A percentile compares a stretch with the other conserved stretches of the same genome.
phyloP scores from a whole-genome alignment of 2,329 filamentous ascomycete genomes.

The Geosmithia putterillii region DNA sequence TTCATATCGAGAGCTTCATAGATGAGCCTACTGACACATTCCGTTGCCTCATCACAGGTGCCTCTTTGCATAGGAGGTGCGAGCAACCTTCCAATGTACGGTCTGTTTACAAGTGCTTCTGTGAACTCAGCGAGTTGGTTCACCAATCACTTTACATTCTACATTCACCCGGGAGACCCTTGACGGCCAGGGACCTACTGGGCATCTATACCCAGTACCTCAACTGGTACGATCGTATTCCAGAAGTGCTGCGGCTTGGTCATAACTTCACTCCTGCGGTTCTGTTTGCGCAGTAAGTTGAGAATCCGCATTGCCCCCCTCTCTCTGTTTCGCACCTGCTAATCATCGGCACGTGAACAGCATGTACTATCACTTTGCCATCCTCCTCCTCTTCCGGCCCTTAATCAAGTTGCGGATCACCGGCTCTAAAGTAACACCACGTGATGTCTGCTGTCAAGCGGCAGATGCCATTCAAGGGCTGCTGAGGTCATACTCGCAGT shows the following conservation, averaged over 20 bases:
- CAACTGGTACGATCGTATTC: slow-evolving; percentile 59
- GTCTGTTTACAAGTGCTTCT: slow-evolving; percentile 56
- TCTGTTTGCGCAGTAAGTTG: slow-evolving; percentile 58
- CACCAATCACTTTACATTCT: slow-evolving; percentile 60
- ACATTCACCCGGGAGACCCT: slow-evolving; percentile 54
- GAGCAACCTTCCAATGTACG: slow-evolving; percentile 56
- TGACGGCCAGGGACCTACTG: slow-evolving; percentile 52
- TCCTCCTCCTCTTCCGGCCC: slow-evolving; percentile 63
- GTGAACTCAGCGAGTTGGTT: slow-evolving; percentile 60
- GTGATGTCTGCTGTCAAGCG: slow-evolving; percentile 52
- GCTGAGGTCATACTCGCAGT: slow-evolving; percentile 41
- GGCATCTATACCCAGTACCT: slow-evolving; percentile 56
- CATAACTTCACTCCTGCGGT: slow-evolving; percentile 64
- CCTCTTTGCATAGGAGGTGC: slow-evolving; percentile 39
- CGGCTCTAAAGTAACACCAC: slow-evolving; percentile 49
- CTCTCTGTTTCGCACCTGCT: neutral
- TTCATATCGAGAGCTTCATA: neutral
- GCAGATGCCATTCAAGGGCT: slow-evolving; percentile 47
- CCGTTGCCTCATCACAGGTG: slow-evolving; percentile 20
- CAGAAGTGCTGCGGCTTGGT: slow-evolving; percentile 48
- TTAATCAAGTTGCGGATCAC: slow-evolving; percentile 54
- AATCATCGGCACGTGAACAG: slow-evolving; percentile 20
- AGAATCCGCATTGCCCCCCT: neutral
- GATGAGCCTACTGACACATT: neutral
- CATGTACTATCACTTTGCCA: slow-evolving; percentile 60